These are phyloP conservation scores for Solanum acaule DNA, from an alignment of 257 asterid species.

Conservation along the genomic window DNA sequence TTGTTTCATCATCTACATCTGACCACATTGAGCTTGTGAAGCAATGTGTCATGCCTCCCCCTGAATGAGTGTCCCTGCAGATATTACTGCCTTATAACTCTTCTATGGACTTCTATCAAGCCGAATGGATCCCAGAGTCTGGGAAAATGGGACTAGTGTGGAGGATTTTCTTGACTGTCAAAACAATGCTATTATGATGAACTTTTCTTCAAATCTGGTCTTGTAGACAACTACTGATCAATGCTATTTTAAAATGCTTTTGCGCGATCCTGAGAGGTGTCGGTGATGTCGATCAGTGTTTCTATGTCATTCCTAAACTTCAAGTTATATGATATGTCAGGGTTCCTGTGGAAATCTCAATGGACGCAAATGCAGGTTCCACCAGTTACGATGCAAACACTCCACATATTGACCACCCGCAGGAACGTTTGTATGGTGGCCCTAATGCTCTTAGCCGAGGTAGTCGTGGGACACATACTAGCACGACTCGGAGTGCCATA, in stretches of 20 bases:
- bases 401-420: constrained; percentile 27
- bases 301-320: neutral
- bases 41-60: neutral
- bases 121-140: neutral
- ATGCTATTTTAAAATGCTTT: neutral
- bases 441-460: constrained; percentile 42
- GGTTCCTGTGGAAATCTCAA: constrained; percentile 37
- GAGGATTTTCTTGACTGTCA: neutral
- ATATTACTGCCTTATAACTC: neutral
- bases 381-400: constrained; percentile 27
- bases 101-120: neutral
- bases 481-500: constrained; percentile 35
- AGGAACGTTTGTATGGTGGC: constrained; percentile 45
- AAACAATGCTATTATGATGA: neutral
- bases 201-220: neutral
- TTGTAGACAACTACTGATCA: neutral
- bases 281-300: neutral
- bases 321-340: constrained; percentile 24
- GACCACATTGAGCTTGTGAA: neutral
- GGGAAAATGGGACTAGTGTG: neutral
- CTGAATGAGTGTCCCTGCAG: neutral
- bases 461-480: constrained; percentile 74
- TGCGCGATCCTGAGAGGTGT: neutral
- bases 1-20: neutral
- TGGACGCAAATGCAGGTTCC: constrained; percentile 40